Conservation (phyloP, 2,329 filamentous ascomycete species). For the Xylariaceae sp. region DNA sequence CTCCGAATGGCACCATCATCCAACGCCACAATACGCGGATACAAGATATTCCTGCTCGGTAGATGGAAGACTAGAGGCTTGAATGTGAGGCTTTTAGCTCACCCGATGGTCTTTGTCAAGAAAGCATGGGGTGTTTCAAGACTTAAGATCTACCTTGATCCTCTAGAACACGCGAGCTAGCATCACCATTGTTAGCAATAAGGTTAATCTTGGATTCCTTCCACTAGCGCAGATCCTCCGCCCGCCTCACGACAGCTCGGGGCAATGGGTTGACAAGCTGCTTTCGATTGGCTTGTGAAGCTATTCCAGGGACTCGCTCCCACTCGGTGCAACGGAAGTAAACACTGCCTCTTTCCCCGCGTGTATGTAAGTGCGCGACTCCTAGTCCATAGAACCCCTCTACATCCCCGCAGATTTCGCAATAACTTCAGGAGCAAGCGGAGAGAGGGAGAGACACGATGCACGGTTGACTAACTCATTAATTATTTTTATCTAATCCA, state of each 20-base stretch:
- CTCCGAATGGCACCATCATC: too few species aligned
- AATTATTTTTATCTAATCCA: slow-evolving; percentile 17
- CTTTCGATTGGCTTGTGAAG: slow-evolving; percentile 9
- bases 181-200: too few species aligned
- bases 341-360: slow-evolving; percentile 14
- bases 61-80: too few species aligned
- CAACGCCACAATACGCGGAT: too few species aligned
- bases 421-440: slow-evolving; percentile 13
- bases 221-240: background rate
- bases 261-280: slow-evolving; percentile 11
- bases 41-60: too few species aligned
- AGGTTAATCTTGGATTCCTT: background rate
- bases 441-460: background rate
- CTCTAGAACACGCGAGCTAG: too few species aligned
- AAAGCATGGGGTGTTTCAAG: too few species aligned
- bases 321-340: slow-evolving; percentile 25
- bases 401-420: slow-evolving; percentile 14
- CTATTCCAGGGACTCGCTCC: slow-evolving; percentile 5
- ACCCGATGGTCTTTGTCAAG: too few species aligned
- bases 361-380: too few species aligned
- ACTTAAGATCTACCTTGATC: too few species aligned
- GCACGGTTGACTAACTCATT: slow-evolving; percentile 15
- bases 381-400: too few species aligned
- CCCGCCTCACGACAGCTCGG: slow-evolving; percentile 5
- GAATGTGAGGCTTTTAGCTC: too few species aligned